These are phyloP conservation scores for Triticum monococcum DNA, from an alignment of 176 grass and related monocot genomes.

Conservation along the genomic window DNA sequence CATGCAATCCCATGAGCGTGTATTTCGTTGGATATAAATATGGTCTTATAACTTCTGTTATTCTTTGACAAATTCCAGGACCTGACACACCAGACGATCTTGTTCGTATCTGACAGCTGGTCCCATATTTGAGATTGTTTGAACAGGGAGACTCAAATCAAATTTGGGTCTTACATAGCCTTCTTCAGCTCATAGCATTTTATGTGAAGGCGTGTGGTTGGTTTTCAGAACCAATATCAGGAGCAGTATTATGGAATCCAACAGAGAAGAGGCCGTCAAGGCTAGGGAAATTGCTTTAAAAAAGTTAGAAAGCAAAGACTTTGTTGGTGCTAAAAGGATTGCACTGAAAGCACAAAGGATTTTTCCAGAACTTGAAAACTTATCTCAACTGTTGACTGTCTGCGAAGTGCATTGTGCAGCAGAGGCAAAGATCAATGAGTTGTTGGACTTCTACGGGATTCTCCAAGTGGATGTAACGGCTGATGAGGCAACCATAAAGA, in stretches of 20 bases:
- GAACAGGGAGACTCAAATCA: not conserved
- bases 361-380: conserved; percentile 73
- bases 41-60: not conserved
- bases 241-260: conserved; percentile 61
- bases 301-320: conserved; percentile 69
- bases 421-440: conserved; percentile 43
- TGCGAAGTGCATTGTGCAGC: conserved; percentile 85
- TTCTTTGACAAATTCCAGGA: conserved; percentile 29
- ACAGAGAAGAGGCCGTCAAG: conserved; percentile 83
- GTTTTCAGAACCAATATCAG: conserved; percentile 15
- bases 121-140: conserved; percentile 21
- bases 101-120: conserved; percentile 9
- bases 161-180: not conserved
- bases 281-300: conserved; percentile 74
- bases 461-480: conserved; percentile 55
- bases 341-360: conserved; percentile 74
- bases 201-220: conserved; percentile 26
- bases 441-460: conserved; percentile 64
- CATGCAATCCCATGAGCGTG: not conserved
- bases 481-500: conserved; percentile 70
- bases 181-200: conserved; percentile 15
- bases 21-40: conserved; percentile 21
- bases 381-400: conserved; percentile 63
- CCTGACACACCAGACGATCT: not conserved
- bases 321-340: conserved; percentile 67